A percentile compares a stretch with the other conserved stretches of the same genome.
phyloP scores from a whole-genome alignment of 345 rosid species.

The Brassica carinata region DNA sequence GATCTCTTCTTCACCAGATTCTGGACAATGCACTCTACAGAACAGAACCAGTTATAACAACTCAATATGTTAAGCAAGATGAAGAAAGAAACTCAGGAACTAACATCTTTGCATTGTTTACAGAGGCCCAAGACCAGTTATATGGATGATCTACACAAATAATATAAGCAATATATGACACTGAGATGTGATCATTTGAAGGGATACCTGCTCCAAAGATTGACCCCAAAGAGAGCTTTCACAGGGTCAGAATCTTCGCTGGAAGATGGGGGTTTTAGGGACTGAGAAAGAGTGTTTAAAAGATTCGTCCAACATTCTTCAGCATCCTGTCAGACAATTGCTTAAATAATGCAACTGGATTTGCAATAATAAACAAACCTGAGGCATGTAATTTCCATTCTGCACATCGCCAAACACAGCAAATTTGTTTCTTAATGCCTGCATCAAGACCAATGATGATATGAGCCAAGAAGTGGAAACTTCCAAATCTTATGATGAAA shows the following conservation, averaged over 20 bases:
- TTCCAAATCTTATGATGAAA: background rate
- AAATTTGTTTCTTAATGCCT: constrained; percentile 83
- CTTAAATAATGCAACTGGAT: background rate
- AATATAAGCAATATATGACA: constrained; percentile 4
- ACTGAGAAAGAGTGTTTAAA: constrained; percentile 86
- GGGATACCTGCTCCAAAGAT: constrained; percentile 79
- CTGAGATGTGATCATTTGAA: background rate
- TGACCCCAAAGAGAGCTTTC: constrained; percentile 82
- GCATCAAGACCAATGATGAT: constrained; percentile 31
- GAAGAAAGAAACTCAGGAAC: background rate
- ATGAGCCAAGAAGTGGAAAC: constrained; percentile 20
- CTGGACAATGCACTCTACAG: constrained; percentile 83
- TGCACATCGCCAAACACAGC: constrained; percentile 94
- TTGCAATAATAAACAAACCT: constrained; percentile 49
- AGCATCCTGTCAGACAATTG: constrained; percentile 68
- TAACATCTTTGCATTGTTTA: constrained; percentile 7
- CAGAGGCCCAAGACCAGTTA: background rate
- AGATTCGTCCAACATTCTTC: constrained; percentile 99
- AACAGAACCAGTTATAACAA: constrained; percentile 20
- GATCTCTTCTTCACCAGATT: constrained; percentile 54
- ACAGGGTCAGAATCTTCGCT: constrained; percentile 70
- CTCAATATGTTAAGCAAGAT: background rate
- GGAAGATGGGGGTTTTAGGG: constrained; percentile 64
- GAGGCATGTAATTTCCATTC: constrained; percentile 94
- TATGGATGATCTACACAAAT: background rate